These are phyloP conservation scores for Spencermartinsiella ligniputridi DNA, from an alignment of 1,139 yeast genomes.

Conservation along the genomic window DNA sequence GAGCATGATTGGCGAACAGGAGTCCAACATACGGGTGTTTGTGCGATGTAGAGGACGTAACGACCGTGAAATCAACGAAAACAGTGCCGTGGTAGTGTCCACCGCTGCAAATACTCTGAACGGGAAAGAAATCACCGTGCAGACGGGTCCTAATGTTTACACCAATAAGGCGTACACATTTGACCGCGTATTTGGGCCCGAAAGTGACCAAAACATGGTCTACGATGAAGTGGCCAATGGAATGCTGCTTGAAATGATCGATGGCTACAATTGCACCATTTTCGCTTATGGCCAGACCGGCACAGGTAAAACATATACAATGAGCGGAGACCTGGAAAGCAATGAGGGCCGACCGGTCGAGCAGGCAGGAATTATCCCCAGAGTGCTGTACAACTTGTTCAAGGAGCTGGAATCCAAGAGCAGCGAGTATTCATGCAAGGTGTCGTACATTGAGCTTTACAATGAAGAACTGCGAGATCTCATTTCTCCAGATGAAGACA, in stretches of 20 bases:
- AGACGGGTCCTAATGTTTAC: constrained; percentile 18
- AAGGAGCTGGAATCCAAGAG: constrained; percentile 27
- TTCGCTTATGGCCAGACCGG: constrained; percentile 91
- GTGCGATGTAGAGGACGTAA: constrained; percentile 87
- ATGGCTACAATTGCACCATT: constrained; percentile 60
- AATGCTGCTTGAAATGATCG: constrained; percentile 52
- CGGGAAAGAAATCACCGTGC: constrained; percentile 18
- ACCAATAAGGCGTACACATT: constrained; percentile 50
- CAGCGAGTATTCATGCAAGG: constrained; percentile 55
- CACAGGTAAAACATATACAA: constrained; percentile 81
- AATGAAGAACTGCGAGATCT: constrained; percentile 70
- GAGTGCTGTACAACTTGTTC: constrained; percentile 40
- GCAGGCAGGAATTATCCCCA: constrained; percentile 64
- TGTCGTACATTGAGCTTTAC: constrained; percentile 69
- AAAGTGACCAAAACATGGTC: constrained; percentile 59
- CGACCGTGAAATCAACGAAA: constrained; percentile 61
- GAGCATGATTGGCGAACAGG: constrained; percentile 16
- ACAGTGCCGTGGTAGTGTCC: constrained; percentile 65
- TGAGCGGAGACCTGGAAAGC: constrained; percentile 61
- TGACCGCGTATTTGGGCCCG: constrained; percentile 71
- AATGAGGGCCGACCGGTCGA: constrained; percentile 19
- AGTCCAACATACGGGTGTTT: constrained; percentile 66
- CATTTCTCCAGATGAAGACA: constrained; percentile 34
- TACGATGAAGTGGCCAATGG: constrained; percentile 60
- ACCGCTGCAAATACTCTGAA: constrained; percentile 10